Evolutionary conservation across 169 alveolate species (phyloP).

Genomic region (Plasmodium billcollinsi): DNA sequence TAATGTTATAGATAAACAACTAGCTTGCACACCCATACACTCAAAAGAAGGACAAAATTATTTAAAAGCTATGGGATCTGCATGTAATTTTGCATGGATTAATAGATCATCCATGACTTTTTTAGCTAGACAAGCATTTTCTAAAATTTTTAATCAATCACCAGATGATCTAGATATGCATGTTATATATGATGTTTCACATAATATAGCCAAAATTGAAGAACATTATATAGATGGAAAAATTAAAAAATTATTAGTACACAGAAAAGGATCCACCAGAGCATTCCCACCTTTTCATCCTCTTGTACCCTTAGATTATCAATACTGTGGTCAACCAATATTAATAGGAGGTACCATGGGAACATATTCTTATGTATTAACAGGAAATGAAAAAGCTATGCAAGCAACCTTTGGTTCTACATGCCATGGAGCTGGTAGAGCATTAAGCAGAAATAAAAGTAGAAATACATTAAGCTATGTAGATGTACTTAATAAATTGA

Average conservation of each 20-base stretch:
- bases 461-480: constrained; percentile 84
- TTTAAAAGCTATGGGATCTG: constrained; percentile 92
- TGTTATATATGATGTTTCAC: constrained; percentile 92
- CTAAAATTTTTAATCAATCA: constrained; percentile 84
- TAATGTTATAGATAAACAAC: constrained; percentile 88
- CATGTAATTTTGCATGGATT: constrained; percentile 94
- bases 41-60: constrained; percentile 90
- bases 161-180: constrained; percentile 95
- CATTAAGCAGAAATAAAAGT: constrained; percentile 88
- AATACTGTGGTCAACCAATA: constrained; percentile 91
- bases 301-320: constrained; percentile 90
- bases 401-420: constrained; percentile 90
- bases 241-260: constrained; percentile 86
- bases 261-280: constrained; percentile 92
- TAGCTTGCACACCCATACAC: constrained; percentile 90
- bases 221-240: constrained; percentile 87
- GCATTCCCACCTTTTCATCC: constrained; percentile 94
- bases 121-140: constrained; percentile 79
- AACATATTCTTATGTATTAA: constrained; percentile 89
- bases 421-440: constrained; percentile 93
- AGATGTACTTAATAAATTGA: constrained; percentile 84
- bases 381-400: constrained; percentile 91
- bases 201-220: constrained; percentile 92
- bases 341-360: constrained; percentile 95
- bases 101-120: constrained; percentile 87